Percentiles rank a stretch among this genome's conserved stretches.
phyloP scores from a whole-genome alignment of 192 early-diverging fungal species.

The Podila verticillata region DNA sequence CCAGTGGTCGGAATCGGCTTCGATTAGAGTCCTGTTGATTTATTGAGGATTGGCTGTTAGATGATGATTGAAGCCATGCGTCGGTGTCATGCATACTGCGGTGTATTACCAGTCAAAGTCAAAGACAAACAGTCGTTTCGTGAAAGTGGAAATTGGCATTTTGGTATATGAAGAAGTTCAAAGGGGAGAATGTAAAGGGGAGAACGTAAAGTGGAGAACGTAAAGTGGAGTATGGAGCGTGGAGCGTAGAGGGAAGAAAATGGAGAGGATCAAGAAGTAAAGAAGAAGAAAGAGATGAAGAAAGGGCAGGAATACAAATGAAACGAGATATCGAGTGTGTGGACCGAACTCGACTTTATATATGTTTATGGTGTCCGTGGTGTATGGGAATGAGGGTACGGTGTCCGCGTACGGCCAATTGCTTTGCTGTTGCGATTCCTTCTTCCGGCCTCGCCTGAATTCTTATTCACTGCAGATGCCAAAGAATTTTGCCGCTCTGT shows the following conservation, averaged over 20 bases:
- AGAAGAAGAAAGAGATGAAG: not conserved
- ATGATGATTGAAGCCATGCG: not conserved
- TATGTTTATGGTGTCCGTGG: too few species aligned
- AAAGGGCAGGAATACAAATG: not conserved
- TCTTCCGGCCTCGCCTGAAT: conserved; percentile 6
- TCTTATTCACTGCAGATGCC: conserved; percentile 3
- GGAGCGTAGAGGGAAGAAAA: not conserved
- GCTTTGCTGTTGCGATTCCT: too few species aligned
- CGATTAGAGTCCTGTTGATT: conserved; percentile 61
- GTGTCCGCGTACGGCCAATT: too few species aligned
- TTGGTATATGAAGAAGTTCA: not conserved
- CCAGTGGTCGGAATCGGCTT: conserved; percentile 68
- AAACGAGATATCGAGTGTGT: conserved; percentile 6
- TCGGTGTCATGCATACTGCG: too few species aligned
- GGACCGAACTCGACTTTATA: too few species aligned
- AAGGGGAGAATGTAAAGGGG: not conserved
- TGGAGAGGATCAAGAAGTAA: not conserved
- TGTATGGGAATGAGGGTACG: too few species aligned
- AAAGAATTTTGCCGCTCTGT: conserved; percentile 7
- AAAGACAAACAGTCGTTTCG: conserved; percentile 64
- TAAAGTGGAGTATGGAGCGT: not conserved
- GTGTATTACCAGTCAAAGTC: conserved; percentile 68
- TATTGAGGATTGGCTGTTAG: not conserved
- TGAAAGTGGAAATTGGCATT: conserved; percentile 9
- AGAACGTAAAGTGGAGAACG: not conserved